Conservation (phyloP, 352 stramenopile genomes). For the Thalassiosira pacifica region DNA sequence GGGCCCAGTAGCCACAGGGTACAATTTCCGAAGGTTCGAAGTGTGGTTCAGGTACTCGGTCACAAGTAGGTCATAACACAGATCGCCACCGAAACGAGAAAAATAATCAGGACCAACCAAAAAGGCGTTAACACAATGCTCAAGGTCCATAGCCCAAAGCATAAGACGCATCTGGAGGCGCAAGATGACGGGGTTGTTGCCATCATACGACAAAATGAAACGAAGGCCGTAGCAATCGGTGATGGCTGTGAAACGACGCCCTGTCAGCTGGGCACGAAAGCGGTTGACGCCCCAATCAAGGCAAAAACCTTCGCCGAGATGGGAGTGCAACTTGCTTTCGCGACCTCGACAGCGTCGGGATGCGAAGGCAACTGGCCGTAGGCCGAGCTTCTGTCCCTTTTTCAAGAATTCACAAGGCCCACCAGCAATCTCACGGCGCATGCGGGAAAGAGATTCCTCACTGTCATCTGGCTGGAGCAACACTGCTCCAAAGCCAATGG, state of each 20-base stretch:
- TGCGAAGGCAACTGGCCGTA: constrained; percentile 31
- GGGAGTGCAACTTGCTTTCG: constrained; percentile 37
- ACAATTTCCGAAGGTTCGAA: not conserved
- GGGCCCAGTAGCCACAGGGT: not conserved
- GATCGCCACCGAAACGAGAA: constrained; percentile 3
- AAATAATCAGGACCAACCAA: constrained; percentile 38
- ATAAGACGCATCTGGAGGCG: constrained; percentile 45
- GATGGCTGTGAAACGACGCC: constrained; percentile 21
- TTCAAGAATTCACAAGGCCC: constrained; percentile 47
- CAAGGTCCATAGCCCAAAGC: constrained; percentile 39
- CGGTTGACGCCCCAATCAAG: constrained; percentile 37
- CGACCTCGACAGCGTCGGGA: not conserved
- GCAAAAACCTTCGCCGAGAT: constrained; percentile 50
- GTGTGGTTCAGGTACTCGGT: constrained; percentile 9
- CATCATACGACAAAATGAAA: constrained; percentile 49
- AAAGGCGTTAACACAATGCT: constrained; percentile 4
- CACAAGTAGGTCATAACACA: constrained; percentile 29
- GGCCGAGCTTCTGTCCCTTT: not conserved
- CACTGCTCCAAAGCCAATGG: constrained; percentile 31
- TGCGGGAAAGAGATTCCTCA: constrained; percentile 20
- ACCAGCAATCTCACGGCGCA: constrained; percentile 29
- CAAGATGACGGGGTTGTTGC: constrained; percentile 29
- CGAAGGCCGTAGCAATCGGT: constrained; percentile 41
- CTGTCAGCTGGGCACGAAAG: constrained; percentile 5
- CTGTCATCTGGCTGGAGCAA: constrained; percentile 34